Base-by-base conservation (phyloP, 1,284 basidiomycete species). In the Testicularia cyperi region DNA sequence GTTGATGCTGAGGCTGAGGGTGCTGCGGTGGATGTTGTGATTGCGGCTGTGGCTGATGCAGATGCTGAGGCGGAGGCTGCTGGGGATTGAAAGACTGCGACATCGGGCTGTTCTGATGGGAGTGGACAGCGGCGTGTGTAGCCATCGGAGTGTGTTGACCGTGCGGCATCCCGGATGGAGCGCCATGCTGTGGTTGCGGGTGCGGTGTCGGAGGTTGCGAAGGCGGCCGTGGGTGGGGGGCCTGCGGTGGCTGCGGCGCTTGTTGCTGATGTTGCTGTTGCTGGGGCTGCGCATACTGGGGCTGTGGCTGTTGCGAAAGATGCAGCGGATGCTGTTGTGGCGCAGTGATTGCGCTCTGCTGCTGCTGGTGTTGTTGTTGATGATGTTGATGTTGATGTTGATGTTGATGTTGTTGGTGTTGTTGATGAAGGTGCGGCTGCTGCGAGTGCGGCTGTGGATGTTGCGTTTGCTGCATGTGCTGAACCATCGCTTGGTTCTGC, bases 131-230 rank as follows among this genome's bases (percentile, higher is more conserved):
- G n/a, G n/a, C n/a, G n/a, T n/a, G n/a, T n/a, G n/a, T n/a, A n/a
- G n/a, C n/a, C n/a, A n/a, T n/a, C n/a, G n/a, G n/a, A n/a, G n/a
- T n/a, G n/a, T n/a, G n/a, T n/a, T n/a, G n/a, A n/a, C n/a, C n/a
- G n/a, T n/a, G n/a, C n/a, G n/a, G n/a, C n/a, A n/a, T n/a, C n/a
- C n/a, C 37, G 24, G 49, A 38, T 0, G 38, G 40, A 8, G 39
- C 18, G 28, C 28, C 18, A 9, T 43, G 47, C 14, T 35, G 31
- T 4, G 21, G 43, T 8, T 43, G 44, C 13, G 38, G 20, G 26
- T 55, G 52, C 29, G 44, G 52, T 5, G 53, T 13, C 19, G 48
- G 53, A 19, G 46, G 31, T 45, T 56, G 53, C 22, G 52, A 55
- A 34, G 48, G 52, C 18, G 48, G 32, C n/a, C n/a, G n/a, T n/a